These are phyloP conservation scores for Neoboletus brunneissimus DNA, from an alignment of 768 basidiomycete species.

Conservation along the genomic window DNA sequence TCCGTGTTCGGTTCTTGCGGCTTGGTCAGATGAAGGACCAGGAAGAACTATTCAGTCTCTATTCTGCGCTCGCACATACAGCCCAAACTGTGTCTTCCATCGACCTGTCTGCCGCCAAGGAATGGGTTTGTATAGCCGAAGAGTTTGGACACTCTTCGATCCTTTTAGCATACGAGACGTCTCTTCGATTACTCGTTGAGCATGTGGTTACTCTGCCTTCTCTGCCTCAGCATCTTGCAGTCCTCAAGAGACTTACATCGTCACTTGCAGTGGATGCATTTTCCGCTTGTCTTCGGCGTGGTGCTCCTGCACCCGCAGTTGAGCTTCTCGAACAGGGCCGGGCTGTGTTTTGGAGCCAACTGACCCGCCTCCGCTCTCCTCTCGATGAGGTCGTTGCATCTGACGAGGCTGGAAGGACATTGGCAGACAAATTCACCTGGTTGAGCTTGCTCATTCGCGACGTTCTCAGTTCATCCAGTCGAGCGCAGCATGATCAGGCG, in stretches of 20 bases:
- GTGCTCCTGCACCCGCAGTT: conserved; percentile 15
- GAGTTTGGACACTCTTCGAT: neutral
- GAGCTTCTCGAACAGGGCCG: conserved; percentile 23
- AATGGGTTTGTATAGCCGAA: neutral
- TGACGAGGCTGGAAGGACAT: neutral
- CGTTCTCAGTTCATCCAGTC: neutral
- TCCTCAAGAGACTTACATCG: neutral
- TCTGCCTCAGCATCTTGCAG: neutral
- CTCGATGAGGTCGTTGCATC: neutral
- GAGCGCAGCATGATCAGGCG: neutral
- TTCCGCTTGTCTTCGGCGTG: conserved; percentile 9
- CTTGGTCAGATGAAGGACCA: neutral
- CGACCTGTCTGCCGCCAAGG: neutral
- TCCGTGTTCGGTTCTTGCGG: neutral
- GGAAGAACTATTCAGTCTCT: neutral
- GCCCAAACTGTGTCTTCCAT: neutral
- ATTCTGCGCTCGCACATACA: neutral
- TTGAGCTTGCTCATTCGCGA: neutral
- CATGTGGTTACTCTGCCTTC: neutral
- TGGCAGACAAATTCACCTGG: neutral
- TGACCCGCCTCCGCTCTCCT: neutral
- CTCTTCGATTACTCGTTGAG: neutral
- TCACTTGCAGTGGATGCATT: conserved; percentile 11
- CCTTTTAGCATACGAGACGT: conserved; percentile 4
- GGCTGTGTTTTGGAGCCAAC: neutral